Percentiles rank a stretch among this genome's conserved stretches.
phyloP scores from a whole-genome alignment of 805 yeast species.

The Wickerhamomyces tratensis region DNA sequence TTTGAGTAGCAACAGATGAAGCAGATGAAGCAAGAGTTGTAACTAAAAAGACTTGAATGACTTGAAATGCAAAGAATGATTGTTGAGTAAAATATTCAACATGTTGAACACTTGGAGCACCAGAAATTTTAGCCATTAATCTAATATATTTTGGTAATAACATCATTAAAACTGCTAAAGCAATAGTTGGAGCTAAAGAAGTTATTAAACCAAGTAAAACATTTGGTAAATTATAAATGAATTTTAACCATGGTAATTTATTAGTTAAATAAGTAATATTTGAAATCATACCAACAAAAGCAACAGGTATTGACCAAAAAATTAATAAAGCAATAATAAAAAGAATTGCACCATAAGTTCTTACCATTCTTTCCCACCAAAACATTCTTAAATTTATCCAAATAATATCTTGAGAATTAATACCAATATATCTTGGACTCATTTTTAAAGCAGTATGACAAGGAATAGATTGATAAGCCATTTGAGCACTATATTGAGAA shows the following conservation, averaged over 20 bases:
- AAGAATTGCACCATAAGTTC: conserved; percentile 41
- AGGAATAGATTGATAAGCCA: conserved; percentile 53
- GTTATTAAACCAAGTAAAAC: conserved; percentile 53
- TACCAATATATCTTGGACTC: conserved; percentile 50
- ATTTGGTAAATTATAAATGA: conserved; percentile 46
- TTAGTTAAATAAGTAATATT: conserved; percentile 55
- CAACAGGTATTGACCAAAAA: conserved; percentile 72
- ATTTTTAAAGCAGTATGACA: conserved; percentile 61
- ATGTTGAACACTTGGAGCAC: conserved; percentile 45
- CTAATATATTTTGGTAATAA: conserved; percentile 58
- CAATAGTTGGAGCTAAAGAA: conserved; percentile 58
- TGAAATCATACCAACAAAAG: conserved; percentile 68
- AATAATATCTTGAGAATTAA: conserved; percentile 50
- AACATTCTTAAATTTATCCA: conserved; percentile 71
- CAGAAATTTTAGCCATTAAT: conserved; percentile 49
- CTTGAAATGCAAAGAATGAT: conserved; percentile 60
- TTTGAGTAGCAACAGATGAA: conserved; percentile 53
- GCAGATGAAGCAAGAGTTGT: conserved; percentile 68
- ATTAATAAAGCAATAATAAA: conserved; percentile 47
- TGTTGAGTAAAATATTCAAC: conserved; percentile 60
- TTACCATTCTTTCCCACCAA: conserved; percentile 67
- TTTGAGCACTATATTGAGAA: conserved; percentile 64
- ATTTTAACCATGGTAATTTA: conserved; percentile 42
- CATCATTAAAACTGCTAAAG: conserved; percentile 57
- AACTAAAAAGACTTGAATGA: conserved; percentile 62